Evolutionary conservation across 768 basidiomycete genomes (phyloP).

Genomic region (Auricularia cornea): DNA sequence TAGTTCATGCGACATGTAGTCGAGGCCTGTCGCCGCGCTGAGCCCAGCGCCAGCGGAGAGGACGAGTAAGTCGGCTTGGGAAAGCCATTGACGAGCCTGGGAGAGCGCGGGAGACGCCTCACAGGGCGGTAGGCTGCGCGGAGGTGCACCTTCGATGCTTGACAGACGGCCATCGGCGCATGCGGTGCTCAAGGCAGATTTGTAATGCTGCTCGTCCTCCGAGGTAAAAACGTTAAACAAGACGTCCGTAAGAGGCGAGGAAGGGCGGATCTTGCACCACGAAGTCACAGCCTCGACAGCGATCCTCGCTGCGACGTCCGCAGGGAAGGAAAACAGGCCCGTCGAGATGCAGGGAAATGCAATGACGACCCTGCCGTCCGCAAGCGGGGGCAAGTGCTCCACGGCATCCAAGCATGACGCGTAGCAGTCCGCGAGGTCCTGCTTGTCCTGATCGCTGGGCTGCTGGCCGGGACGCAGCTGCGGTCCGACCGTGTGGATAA

Average conservation of each 20-base stretch:
- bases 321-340: neutral
- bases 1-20: neutral
- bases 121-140: no score
- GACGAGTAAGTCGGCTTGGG: neutral
- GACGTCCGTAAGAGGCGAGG: neutral
- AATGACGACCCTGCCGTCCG: neutral
- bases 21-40: neutral
- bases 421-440: neutral
- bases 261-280: neutral
- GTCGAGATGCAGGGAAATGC: neutral
- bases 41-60: neutral
- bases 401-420: neutral
- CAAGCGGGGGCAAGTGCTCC: neutral
- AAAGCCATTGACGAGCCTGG: neutral
- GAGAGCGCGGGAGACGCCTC: no score
- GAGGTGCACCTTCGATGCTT: no score
- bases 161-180: neutral
- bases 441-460: neutral
- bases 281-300: neutral
- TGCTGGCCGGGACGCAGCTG: neutral
- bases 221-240: neutral
- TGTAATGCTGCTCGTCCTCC: neutral
- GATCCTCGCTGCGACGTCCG: neutral
- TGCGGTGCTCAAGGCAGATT: neutral
- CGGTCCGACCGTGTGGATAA: neutral